phyloP scores from a whole-genome alignment of 345 rosid genomes.

The Triadica sebifera region DNA sequence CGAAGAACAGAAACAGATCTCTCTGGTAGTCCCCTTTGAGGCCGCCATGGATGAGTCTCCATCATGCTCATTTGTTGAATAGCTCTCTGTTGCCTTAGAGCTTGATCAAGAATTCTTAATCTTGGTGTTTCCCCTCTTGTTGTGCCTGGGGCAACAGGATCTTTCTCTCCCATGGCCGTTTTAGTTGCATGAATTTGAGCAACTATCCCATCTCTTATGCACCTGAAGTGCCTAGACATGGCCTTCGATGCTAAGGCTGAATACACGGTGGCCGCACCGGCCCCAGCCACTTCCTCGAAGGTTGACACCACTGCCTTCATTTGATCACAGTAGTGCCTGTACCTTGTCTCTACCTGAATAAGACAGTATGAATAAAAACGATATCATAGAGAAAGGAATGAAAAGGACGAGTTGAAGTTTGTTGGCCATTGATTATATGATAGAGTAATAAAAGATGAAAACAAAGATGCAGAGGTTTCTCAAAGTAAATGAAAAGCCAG shows the following conservation, averaged over 20 bases:
- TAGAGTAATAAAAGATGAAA: too few species aligned
- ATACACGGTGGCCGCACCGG: constrained; percentile 72
- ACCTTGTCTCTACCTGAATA: constrained; percentile 75
- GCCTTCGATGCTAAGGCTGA: constrained; percentile 94
- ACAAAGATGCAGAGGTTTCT: too few species aligned
- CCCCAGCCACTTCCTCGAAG: constrained; percentile 76
- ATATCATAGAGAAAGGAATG: constrained; percentile 2
- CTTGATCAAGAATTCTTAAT: constrained; percentile 72
- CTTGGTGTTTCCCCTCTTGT: constrained; percentile 90
- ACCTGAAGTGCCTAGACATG: constrained; percentile 95
- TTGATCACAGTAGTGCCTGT: constrained; percentile 87
- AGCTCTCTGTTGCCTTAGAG: constrained; percentile 80
- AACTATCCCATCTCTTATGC: constrained; percentile 83
- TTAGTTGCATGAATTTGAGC: constrained; percentile 73
- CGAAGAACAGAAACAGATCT: constrained; percentile 91
- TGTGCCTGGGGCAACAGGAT: constrained; percentile 62
- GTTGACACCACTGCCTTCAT: constrained; percentile 79
- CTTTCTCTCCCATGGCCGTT: constrained; percentile 93
- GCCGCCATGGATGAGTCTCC: constrained; percentile 97
- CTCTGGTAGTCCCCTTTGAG: constrained; percentile 96
- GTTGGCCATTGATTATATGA: too few species aligned
- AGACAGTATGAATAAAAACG: not conserved
- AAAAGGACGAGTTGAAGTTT: too few species aligned
- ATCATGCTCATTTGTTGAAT: constrained; percentile 91
- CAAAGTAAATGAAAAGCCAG: constrained; percentile 31